Evolutionary conservation across 228 moss, liverwort and hornwort genomes (phyloP), one percentile per base, ranked within the genome.

Genomic region (Sphagnum magellanicum): DNA sequence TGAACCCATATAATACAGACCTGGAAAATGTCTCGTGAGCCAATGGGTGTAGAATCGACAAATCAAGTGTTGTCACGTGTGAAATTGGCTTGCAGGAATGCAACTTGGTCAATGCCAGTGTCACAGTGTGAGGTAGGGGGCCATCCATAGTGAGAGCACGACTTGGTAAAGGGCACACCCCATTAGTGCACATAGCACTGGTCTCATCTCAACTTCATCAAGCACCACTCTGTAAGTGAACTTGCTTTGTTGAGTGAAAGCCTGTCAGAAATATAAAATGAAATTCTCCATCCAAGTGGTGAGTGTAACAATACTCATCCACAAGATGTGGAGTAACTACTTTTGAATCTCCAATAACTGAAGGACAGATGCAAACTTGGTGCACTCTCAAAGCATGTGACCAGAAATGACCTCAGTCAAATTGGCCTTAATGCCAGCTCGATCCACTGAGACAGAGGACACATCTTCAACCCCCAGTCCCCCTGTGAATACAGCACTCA

Each of bases 191-290:
- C 15, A 95, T 90, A 7, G 95, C 86, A 67, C 92, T 95, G 0
- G 92, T 92, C 72, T 95, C 95, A 67, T 95, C 92, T 64, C 95
- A n/a, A 92, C 90, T 76, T 95, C 95, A 66, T 95, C 92, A 50
- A 92, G 79, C 12, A 95, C 95, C 73, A 92, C 51, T 59, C 95
- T 90, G 63, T 92, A 95, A 4, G 95, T 95, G 67, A 87, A 86
- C 74, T 92, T 95, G 64, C 89, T 95, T 60, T 92, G 89, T 52
- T 90, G 82, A 8, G 90, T 89, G 69, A 90, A 95, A 77, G 87
- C 87, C 87, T 84, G 75, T 72, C 71, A n/a, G 47, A 4, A 51
- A n/a, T n/a, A n/a, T n/a, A n/a, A n/a, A n/a, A n/a, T n/a, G n/a
- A n/a, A n/a, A n/a, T n/a, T n/a, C n/a, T n/a, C n/a, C n/a, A n/a